Percentiles rank a stretch among this genome's conserved stretches.
phyloP scores from a whole-genome alignment of 2,329 filamentous ascomycete species.

The Arachnomyces sp. region DNA sequence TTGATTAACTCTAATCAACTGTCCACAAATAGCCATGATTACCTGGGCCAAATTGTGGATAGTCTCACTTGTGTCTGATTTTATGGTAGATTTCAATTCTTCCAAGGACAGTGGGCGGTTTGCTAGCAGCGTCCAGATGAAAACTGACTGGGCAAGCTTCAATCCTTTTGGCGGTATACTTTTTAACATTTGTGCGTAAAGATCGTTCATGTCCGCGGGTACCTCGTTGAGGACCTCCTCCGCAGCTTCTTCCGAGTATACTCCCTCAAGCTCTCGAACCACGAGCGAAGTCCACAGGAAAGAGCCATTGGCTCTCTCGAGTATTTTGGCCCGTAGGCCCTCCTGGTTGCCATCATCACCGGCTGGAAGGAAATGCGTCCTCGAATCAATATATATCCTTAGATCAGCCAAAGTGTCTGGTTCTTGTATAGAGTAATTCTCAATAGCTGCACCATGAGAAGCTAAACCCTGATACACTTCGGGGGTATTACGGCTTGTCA shows the following conservation, averaged over 20 bases:
- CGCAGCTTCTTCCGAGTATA: slow-evolving; percentile 22
- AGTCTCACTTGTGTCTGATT: slow-evolving; percentile 16
- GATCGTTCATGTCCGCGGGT: slow-evolving; percentile 27
- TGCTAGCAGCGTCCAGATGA: slow-evolving; percentile 30
- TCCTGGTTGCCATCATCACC: slow-evolving; percentile 13
- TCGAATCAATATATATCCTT: slow-evolving; percentile 14
- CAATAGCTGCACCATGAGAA: slow-evolving; percentile 12
- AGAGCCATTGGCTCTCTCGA: slow-evolving; percentile 29
- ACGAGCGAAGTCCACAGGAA: slow-evolving; percentile 32
- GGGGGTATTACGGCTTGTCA: slow-evolving; percentile 20
- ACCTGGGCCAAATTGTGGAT: slow-evolving; percentile 18
- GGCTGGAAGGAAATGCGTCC: neutral
- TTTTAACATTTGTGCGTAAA: slow-evolving; percentile 26
- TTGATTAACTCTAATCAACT: slow-evolving; percentile 23
- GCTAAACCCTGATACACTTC: slow-evolving; percentile 19
- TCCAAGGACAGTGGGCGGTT: slow-evolving; percentile 24
- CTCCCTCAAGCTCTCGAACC: slow-evolving; percentile 21
- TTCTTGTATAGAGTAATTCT: slow-evolving; percentile 11
- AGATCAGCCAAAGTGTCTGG: slow-evolving; percentile 20
- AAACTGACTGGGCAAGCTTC: slow-evolving; percentile 24
- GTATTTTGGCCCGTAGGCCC: slow-evolving; percentile 20
- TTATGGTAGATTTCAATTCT: slow-evolving; percentile 29
- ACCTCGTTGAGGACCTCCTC: slow-evolving; percentile 22
- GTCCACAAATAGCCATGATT: slow-evolving; percentile 22
- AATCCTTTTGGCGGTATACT: slow-evolving; percentile 16